Percentiles rank a stretch among this genome's conserved stretches.
These are phyloP conservation scores for Xylaria sp. DNA, from an alignment of 2,329 filamentous ascomycete genomes.

Conservation along the genomic window DNA sequence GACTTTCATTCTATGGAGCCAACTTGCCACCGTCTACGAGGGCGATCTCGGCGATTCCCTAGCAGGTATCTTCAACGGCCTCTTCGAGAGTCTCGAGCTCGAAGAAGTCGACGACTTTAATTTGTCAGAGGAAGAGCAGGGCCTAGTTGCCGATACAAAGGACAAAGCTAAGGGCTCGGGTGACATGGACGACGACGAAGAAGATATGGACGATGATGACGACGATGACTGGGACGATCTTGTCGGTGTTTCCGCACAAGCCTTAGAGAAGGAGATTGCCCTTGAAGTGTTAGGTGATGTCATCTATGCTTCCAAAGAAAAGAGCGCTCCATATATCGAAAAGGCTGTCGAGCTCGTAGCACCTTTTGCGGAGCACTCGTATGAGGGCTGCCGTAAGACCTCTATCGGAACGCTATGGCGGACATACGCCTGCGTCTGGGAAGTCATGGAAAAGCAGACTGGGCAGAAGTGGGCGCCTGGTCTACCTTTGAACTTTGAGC, in stretches of 20 bases:
- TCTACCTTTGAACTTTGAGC: conserved; percentile 82
- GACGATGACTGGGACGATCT: conserved; percentile 86
- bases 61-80: conserved; percentile 78
- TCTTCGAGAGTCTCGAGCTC: conserved; percentile 87
- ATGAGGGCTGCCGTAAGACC: conserved; percentile 93
- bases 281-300: conserved; percentile 95
- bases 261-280: conserved; percentile 97
- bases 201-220: conserved; percentile 72
- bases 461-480: conserved; percentile 90
- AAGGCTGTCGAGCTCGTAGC: conserved; percentile 85
- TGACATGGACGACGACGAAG: conserved; percentile 64
- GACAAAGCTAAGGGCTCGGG: conserved; percentile 74
- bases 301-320: conserved; percentile 76
- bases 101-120: conserved; percentile 89
- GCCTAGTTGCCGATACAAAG: conserved; percentile 68
- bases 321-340: conserved; percentile 73
- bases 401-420: conserved; percentile 93
- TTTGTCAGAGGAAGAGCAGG: conserved; percentile 63
- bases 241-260: conserved; percentile 85
- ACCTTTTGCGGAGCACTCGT: conserved; percentile 85
- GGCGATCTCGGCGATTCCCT: conserved; percentile 84
- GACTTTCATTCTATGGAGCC: conserved; percentile 96
- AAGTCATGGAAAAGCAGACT: conserved; percentile 81
- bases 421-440: conserved; percentile 90
- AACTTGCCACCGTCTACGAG: conserved; percentile 92